phyloP scores from a whole-genome alignment of 148 eudicot species.

The Vaccinium corymbosum region DNA sequence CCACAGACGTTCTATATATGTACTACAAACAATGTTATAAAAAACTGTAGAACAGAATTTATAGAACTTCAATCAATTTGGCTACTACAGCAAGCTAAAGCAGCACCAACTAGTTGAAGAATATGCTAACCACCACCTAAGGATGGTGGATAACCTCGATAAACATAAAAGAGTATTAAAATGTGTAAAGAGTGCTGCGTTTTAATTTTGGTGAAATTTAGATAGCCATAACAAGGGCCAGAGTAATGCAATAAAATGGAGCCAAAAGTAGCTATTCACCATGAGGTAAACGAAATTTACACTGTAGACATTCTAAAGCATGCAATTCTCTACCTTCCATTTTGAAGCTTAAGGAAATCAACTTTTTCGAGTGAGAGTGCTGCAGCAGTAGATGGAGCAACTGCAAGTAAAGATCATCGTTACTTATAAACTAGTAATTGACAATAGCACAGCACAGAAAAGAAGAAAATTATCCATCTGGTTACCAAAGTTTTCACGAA shows the following conservation, averaged over 20 bases:
- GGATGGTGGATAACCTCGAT: not conserved
- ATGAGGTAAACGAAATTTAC: not conserved
- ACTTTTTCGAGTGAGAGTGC: constrained; percentile 46
- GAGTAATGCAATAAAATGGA: not conserved
- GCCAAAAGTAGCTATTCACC: not conserved
- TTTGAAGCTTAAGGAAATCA: constrained; percentile 94
- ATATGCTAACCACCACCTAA: not conserved
- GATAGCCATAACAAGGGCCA: constrained; percentile 4
- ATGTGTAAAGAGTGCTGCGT: not conserved
- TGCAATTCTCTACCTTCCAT: constrained; percentile 66
- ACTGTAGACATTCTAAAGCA: not conserved
- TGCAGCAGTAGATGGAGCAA: constrained; percentile 52
- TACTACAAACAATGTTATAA: not conserved
- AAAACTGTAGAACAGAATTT: not conserved
- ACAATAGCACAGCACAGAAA: not conserved
- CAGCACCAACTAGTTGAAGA: not conserved
- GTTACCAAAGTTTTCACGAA: not conserved
- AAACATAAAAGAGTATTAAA: not conserved
- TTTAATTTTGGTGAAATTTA: constrained; percentile 2
- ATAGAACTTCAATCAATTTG: not conserved
- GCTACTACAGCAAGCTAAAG: constrained; percentile 5
- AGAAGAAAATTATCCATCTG: not conserved
- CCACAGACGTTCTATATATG: not conserved
- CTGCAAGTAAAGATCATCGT: constrained; percentile 43
- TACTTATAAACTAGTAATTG: not conserved